Evolutionary conservation across 345 rosid genomes (phyloP).

Genomic region (Durio zibethinus): DNA sequence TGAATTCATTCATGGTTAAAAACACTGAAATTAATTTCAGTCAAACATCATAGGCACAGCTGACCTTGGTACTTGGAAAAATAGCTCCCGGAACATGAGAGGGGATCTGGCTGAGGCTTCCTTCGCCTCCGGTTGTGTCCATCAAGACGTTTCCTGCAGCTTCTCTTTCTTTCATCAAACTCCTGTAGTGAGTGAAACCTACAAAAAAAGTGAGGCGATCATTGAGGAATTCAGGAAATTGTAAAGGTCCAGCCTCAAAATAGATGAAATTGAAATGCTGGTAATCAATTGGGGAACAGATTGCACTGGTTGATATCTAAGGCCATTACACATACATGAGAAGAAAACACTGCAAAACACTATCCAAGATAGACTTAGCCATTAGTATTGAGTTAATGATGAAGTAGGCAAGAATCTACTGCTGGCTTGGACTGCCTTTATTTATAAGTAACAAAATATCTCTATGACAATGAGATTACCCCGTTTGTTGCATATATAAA

Average conservation of each 20-base stretch:
- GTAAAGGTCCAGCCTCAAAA: background rate
- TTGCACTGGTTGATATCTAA: background rate
- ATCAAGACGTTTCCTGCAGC: conserved; percentile 82
- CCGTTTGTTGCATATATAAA: background rate
- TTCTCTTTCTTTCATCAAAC: conserved; percentile 73
- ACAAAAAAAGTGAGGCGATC: background rate
- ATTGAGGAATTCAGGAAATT: background rate
- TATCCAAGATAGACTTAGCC: background rate
- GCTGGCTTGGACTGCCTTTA: background rate
- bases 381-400: background rate
- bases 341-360: background rate
- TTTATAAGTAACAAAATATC: background rate
- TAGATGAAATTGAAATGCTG: background rate
- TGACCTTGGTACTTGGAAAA: conserved; percentile 47
- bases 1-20: background rate
- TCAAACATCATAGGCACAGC: background rate
- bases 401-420: background rate
- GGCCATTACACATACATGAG: background rate
- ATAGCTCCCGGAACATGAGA: conserved; percentile 37
- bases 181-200: conserved; percentile 72
- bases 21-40: background rate
- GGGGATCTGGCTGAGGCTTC: conserved; percentile 57
- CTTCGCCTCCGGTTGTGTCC: conserved; percentile 69
- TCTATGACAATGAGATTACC: background rate
- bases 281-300: background rate